Evolutionary conservation across 495 filamentous ascomycete species (phyloP), one percentile per base, ranked within the genome.

Genomic region (Neurospora sp.): DNA sequence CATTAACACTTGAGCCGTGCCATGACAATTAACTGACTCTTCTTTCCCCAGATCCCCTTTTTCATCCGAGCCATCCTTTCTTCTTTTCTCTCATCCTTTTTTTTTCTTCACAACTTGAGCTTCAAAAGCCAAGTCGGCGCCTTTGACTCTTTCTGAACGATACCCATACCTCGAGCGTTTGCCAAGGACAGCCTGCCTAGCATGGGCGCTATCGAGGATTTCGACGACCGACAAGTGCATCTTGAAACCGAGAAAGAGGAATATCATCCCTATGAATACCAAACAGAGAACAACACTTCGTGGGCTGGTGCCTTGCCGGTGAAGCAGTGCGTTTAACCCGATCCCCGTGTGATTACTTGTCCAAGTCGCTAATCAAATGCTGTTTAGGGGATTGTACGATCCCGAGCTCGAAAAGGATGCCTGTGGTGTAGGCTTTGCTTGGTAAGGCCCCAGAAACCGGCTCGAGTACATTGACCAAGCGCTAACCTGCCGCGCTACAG

Each of bases 371-470:
- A 46, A 79, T 62, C 41, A 9, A 8, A 3, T 72, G 11, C 12
- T 40, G 12, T 41, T 54, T 62, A 88, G 87, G 78, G 96, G 95
- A 84, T 89, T 99, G 40, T 99, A 99, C 80, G 94, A 98, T 82
- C 96, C 96, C 71, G 90, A 91, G 79, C 90, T 96, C 72, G 96
- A 99, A 83, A 99, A 99, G 83, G 96, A 99, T 94, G 93, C 96
- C 66, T 99, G 96, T 81, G 96, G 96, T 91, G 96, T 99, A 77
- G 96, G 96, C 79, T 99, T 99, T 83, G 94, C 96, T 81, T 97
- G 96, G 94, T 98, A 86, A 85, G 93, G 88, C 72, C 54, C 27
- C 54, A 35, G 12, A 35, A 18, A 59, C 10, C 23, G 23, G 16
- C 38, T 18, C 20, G 9, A 46, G 11, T 39, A 5, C 27, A 18